Conservation (phyloP, 805 yeast species). For the Priceomyces melissophilus region DNA sequence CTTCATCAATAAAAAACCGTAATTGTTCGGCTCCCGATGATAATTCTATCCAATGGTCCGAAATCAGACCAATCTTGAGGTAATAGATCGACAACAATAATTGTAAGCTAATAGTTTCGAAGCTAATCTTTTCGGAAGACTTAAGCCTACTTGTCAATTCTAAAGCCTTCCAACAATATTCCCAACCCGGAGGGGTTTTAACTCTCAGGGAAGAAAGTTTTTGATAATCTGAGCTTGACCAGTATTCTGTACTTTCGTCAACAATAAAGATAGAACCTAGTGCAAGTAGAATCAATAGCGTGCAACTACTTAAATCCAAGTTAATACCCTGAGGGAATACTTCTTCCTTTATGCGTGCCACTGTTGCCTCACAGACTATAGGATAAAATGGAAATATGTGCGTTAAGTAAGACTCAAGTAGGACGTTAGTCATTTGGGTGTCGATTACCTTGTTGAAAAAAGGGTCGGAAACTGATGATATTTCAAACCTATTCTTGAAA, state of each 20-base stretch:
- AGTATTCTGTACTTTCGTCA: neutral
- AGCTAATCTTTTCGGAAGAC: constrained; percentile 1
- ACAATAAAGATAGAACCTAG: neutral
- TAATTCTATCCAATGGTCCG: constrained; percentile 3
- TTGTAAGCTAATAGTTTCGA: neutral
- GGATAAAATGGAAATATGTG: constrained; percentile 3
- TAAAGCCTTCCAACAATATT: constrained; percentile 1
- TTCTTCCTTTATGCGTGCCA: neutral
- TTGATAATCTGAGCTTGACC: neutral
- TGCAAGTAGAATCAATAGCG: neutral
- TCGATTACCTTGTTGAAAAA: neutral
- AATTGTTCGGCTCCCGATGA: constrained; percentile 1
- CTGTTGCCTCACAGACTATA: neutral
- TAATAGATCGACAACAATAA: constrained; percentile 1
- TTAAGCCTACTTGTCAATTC: neutral
- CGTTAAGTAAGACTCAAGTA: constrained; percentile 1
- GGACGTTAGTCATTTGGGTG: neutral
- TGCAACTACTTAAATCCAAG: constrained; percentile 1
- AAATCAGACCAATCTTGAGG: constrained; percentile 1
- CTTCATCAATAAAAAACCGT: neutral
- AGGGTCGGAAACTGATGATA: neutral
- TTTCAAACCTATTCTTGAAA: neutral
- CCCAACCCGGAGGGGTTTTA: constrained; percentile 1
- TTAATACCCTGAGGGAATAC: neutral
- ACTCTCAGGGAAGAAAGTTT: neutral